phyloP scores from a whole-genome alignment of 2,329 filamentous ascomycete species.

The Cladophialophora chaetospira region DNA sequence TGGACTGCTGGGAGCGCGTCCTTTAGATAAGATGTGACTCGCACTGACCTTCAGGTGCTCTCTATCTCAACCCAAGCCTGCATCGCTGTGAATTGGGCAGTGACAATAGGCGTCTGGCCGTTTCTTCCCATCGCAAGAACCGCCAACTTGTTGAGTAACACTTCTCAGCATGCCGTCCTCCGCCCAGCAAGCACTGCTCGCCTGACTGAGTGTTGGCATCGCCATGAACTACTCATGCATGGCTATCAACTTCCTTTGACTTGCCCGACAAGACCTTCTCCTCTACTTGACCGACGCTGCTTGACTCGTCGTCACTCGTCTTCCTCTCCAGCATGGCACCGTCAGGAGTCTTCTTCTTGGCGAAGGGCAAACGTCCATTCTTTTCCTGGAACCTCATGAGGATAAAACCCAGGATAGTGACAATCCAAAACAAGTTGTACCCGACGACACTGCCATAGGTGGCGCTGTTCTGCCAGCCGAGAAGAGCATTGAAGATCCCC shows the following conservation, averaged over 20 bases:
- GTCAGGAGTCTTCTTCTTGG: slow-evolving; percentile 22
- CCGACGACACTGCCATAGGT: slow-evolving; percentile 85
- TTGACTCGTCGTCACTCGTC: slow-evolving; percentile 17
- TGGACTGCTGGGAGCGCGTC: no score
- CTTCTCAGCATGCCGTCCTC: not conserved
- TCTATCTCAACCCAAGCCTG: no score
- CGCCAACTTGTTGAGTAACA: no score
- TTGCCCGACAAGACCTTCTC: slow-evolving; percentile 32
- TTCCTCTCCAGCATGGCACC: not conserved
- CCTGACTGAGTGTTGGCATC: not conserved
- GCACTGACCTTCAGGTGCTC: no score
- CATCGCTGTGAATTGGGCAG: no score
- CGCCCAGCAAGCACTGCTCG: no score
- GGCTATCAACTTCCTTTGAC: slow-evolving; percentile 1
- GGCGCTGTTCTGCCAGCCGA: slow-evolving; percentile 86
- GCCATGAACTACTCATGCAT: slow-evolving; percentile 1
- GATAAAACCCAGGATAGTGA: slow-evolving; percentile 66
- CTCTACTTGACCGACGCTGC: slow-evolving; percentile 8
- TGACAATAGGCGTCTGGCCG: no score
- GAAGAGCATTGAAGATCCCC: slow-evolving; percentile 82
- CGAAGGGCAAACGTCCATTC: slow-evolving; percentile 28
- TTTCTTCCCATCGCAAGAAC: no score
- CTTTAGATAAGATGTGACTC: no score
- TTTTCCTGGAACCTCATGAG: slow-evolving; percentile 67
- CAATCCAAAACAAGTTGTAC: slow-evolving; percentile 86